A percentile compares a stretch with the other conserved stretches of the same genome.
These are phyloP conservation scores for Cystofilobasidium macerans DNA, from an alignment of 768 basidiomycete genomes.

Conservation along the genomic window DNA sequence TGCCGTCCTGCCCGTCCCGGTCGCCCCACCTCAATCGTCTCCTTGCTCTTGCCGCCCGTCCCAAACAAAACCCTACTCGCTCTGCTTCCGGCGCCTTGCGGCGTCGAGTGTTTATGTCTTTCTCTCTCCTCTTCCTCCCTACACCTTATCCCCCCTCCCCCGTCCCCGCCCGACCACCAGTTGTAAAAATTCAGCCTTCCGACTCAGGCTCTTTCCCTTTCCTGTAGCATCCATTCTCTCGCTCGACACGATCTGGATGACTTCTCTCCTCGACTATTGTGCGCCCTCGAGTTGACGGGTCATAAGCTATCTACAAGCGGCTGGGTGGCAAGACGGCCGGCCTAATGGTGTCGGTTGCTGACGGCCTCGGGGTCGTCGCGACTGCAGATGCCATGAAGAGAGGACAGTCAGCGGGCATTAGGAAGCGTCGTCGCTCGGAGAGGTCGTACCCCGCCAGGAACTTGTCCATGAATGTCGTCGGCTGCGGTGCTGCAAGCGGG, in stretches of 20 bases:
- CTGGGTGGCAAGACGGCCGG: neutral
- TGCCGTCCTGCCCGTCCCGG: no score
- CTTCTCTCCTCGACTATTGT: neutral
- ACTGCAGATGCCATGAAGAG: neutral
- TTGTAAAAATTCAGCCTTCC: neutral
- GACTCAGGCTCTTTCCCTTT: neutral
- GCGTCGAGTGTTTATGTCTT: no score
- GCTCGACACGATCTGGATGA: neutral
- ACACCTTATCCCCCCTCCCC: no score
- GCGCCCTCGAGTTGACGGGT: neutral
- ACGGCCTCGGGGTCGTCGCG: neutral
- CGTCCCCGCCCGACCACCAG: neutral
- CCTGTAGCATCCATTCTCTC: neutral
- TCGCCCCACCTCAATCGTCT: no score
- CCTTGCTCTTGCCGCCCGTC: no score
- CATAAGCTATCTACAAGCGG: neutral
- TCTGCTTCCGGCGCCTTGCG: no score
- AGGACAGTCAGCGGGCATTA: neutral
- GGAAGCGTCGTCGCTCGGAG: neutral
- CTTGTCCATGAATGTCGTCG: slow-evolving; percentile 24
- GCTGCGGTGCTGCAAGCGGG: neutral
- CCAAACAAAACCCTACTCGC: no score
- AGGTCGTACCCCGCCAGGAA: slow-evolving; percentile 22
- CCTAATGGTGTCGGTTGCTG: neutral
- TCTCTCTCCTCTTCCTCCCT: no score